Evolutionary conservation across 257 asterid species (phyloP), one percentile per base, ranked within the genome.

Genomic region (Capsicum rhomboideum): DNA sequence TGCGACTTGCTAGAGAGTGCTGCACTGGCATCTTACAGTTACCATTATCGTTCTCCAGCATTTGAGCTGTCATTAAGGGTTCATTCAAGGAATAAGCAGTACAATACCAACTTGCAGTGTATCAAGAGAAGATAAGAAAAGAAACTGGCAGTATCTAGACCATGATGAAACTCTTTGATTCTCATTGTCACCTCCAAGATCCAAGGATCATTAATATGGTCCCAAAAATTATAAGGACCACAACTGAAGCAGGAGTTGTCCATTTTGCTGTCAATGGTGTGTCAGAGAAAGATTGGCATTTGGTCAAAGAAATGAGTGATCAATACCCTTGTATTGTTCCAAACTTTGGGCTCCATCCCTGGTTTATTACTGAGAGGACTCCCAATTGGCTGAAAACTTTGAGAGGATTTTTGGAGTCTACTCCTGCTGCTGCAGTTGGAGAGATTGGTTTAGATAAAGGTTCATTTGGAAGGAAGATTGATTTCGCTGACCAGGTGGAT

Each of bases 361-460:
- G 98, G 98, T 96, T 53, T 82, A 82, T 94, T 34, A 18, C 92
- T 12, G 91, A 92, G 11, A 92, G 98, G 84, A 90, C 98, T 55
- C 93, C 95, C 28, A 53, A 85, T 85, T 96, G 99, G 99, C 69
- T 92, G 59, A 82, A 74, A 21, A 92, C 89, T 44, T 86, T 97
- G 82, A 97, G 91, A 89, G 91, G 84, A 56, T 90, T 90, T 74
- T 91, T 97, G 3, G 86, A 88, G 28, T 64, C 91, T 34, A 92
- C 90, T 59, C 98, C 98, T 64, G 82, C 91, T 69, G 98, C 99
- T 82, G 98, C 97, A 40, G 95, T 96, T 44, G 99, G 99, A 29
- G 99, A 96, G 91, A 96, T 96, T 84, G 99, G 99, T 82, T 79
- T 97, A 83, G 99, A 97, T 88, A 95, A 93, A 91, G 98, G 99